Percentiles rank a stretch among this genome's conserved stretches.
Conservation (phyloP, 257 asterid genomes). For the Nicotiana noctiflora region DNA sequence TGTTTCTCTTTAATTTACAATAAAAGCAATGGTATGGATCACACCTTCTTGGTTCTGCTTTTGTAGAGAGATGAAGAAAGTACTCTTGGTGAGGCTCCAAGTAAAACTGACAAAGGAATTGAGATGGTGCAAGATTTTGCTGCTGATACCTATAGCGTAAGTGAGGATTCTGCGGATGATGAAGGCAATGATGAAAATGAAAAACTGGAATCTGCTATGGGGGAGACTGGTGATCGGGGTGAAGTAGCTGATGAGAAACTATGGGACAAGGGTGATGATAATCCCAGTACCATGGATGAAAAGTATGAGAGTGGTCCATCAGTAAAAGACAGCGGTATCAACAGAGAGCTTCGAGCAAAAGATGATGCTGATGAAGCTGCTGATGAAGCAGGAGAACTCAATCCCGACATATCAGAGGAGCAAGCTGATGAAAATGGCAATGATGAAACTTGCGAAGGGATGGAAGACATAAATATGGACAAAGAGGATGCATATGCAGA, state of each 20-base stretch:
- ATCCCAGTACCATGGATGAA: slow-evolving; percentile 35
- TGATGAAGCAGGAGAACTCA: slow-evolving; percentile 37
- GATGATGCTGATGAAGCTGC: slow-evolving; percentile 42
- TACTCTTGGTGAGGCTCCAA: slow-evolving; percentile 42
- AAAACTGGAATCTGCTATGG: slow-evolving; percentile 76
- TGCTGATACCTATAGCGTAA: slow-evolving; percentile 56
- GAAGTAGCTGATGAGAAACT: slow-evolving; percentile 77
- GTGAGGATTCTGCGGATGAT: slow-evolving; percentile 74
- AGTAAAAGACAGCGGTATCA: slow-evolving; percentile 43
- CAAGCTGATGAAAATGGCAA: slow-evolving; percentile 35
- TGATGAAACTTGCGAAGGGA: slow-evolving; percentile 37
- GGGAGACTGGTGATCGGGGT: slow-evolving; percentile 59
- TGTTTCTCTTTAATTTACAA: not conserved
- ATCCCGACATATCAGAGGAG: slow-evolving; percentile 31
- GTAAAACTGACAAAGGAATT: slow-evolving; percentile 68
- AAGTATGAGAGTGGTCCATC: slow-evolving; percentile 77
- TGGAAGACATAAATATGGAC: slow-evolving; percentile 59
- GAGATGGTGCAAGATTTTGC: slow-evolving; percentile 92
- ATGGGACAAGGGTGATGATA: slow-evolving; percentile 41
- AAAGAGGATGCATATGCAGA: slow-evolving; percentile 58
- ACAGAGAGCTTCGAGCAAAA: slow-evolving; percentile 69
- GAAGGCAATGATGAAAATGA: slow-evolving; percentile 51
- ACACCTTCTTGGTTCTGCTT: slow-evolving; percentile 8
- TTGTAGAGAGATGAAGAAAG: slow-evolving; percentile 57
- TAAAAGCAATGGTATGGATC: not conserved